phyloP scores from a whole-genome alignment of 495 filamentous ascomycete genomes.

The Talaromyces trachyspermus region DNA sequence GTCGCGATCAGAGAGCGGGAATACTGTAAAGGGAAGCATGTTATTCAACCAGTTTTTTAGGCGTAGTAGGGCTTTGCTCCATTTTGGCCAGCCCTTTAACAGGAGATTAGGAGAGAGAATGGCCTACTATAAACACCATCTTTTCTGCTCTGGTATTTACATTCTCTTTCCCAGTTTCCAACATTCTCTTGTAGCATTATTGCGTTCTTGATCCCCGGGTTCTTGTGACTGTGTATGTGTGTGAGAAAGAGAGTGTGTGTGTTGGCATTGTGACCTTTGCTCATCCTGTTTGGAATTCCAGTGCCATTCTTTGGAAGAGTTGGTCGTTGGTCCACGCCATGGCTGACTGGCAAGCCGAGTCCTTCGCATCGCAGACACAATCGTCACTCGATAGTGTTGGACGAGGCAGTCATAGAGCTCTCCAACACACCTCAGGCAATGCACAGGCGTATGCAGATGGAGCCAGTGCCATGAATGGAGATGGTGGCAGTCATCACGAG shows the following conservation, averaged over 20 bases:
- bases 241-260: not conserved
- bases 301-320: slow-evolving; percentile 30
- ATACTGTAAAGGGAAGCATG: slow-evolving; percentile 11
- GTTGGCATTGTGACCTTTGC: slow-evolving; percentile 8
- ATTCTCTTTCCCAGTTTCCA: slow-evolving; percentile 51
- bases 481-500: slow-evolving; percentile 26
- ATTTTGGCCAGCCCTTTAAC: slow-evolving; percentile 5
- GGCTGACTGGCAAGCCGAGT: slow-evolving; percentile 44
- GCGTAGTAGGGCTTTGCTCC: slow-evolving; percentile 5
- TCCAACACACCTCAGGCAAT: slow-evolving; percentile 45
- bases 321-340: slow-evolving; percentile 34
- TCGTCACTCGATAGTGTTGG: slow-evolving; percentile 32
- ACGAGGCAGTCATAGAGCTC: slow-evolving; percentile 28
- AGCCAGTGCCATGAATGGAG: slow-evolving; percentile 25
- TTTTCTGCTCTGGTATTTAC: slow-evolving; percentile 35
- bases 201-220: slow-evolving; percentile 26
- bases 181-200: slow-evolving; percentile 38
- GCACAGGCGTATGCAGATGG: slow-evolving; percentile 38
- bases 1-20: slow-evolving; percentile 8
- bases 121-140: slow-evolving; percentile 45
- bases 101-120: slow-evolving; percentile 23
- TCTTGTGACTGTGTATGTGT: slow-evolving; percentile 3
- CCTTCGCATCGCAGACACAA: slow-evolving; percentile 36
- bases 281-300: slow-evolving; percentile 9
- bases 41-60: not conserved